Base-by-base conservation (phyloP, 2,329 filamentous ascomycete species). In the Fusarium palustre region DNA sequence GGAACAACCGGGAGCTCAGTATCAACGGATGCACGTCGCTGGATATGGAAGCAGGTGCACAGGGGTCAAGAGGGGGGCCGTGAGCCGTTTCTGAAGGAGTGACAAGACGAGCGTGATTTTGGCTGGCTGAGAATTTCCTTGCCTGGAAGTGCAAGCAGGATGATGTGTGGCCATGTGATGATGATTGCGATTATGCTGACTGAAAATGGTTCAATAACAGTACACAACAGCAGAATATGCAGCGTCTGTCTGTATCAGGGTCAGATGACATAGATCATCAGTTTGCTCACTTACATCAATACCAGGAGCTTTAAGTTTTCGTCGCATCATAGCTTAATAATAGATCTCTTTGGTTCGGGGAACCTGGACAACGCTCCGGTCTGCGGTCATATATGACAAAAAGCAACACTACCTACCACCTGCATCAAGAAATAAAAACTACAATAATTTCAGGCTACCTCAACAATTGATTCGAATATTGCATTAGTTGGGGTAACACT, bases 11-110 rank as follows among this genome's bases (percentile, higher is more conserved):
- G 54, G 56, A 56, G 61, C 50, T 22, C 57, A 58, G 43, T 60
- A 52, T 57, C 65, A 64, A 30, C 55, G 52, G 70, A 74, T 75
- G 73, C 73, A 74, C 31, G 70, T 75, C 73, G 73, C 73, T 73
- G 42, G 62, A 75, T 69, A 45, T 49, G 73, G 73, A 71, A 71
- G 59, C 53, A 38, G 63, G 59, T 49, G 65, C 57, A 65, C 70
- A 74, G 72, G 73, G 73, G 55, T 63, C 50, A 46, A 59, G n/a
- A 65, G 59, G 59, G 55, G 64, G 55, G 41, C 39, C 38, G 43
- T 67, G 60, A 57, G 66, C 56, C 57, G 69, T 65, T 57, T 45
- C 57, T 55, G 65, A 53, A 49, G 46, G 54, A 67, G 61, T 61
- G 54, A 55, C 55, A 31, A 65, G 53, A 59, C 59, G 62, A 65